phyloP scores from a whole-genome alignment of 2,329 filamentous ascomycete species.

The Lecanicillium sp. region DNA sequence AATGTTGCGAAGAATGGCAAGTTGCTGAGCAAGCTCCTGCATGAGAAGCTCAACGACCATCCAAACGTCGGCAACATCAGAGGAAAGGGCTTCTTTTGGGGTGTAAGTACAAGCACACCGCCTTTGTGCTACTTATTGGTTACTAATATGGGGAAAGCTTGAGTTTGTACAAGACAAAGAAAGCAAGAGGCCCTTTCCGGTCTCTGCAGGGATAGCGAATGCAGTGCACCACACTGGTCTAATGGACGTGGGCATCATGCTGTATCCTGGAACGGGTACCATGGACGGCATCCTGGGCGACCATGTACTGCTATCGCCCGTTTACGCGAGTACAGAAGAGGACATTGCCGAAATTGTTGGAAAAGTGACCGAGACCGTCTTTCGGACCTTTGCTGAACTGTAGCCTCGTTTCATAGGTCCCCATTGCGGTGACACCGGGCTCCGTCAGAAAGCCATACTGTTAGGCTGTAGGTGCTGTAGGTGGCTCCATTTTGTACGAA shows the following conservation, averaged over 20 bases:
- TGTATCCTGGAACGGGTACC: constrained; percentile 32
- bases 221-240: constrained; percentile 33
- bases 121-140: too few relatives aligned
- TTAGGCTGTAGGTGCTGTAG: too few relatives aligned
- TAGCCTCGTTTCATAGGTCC: too few relatives aligned
- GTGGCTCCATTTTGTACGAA: too few relatives aligned
- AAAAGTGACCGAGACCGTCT: constrained; percentile 16
- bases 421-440: too few relatives aligned
- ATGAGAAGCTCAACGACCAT: constrained; percentile 19
- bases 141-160: constrained; percentile 16
- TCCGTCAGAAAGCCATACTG: too few relatives aligned
- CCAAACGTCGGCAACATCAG: constrained; percentile 26
- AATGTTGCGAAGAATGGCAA: constrained; percentile 17
- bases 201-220: constrained; percentile 23
- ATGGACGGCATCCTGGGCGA: constrained; percentile 20
- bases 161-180: constrained; percentile 24
- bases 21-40: constrained; percentile 17
- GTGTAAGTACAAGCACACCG: constrained; percentile 13
- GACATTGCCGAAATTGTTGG: constrained; percentile 19
- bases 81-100: constrained; percentile 27
- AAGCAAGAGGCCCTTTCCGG: constrained; percentile 25
- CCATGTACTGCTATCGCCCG: constrained; percentile 27
- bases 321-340: constrained; percentile 36
- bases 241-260: constrained; percentile 38
- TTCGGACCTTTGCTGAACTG: constrained; percentile 7